Base-by-base conservation (phyloP, 108 stramenopile genomes). In the Fragilariopsis cylindrus region DNA sequence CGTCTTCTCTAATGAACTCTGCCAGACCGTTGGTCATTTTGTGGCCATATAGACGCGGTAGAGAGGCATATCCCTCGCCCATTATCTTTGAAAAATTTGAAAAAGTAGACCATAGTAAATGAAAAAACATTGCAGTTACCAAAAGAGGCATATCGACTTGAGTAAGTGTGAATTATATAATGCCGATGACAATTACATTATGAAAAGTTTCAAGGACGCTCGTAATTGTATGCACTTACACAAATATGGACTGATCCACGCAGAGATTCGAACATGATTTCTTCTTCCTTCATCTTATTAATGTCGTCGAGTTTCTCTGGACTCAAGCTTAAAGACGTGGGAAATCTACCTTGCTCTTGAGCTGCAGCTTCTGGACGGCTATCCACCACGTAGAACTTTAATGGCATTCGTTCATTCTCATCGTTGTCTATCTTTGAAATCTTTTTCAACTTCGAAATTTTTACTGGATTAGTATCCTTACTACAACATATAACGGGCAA, bases 301-400 rank as follows among this genome's bases (percentile, higher is more conserved):
- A 85, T 83, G 71, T 91, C 91, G 60, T 80, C 62, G 30, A 95
- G 52, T 44, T 75, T 81, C 53, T 92, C 85, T 4, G 94, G 91
- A 56, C 81, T 80, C 68, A 95, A 72, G 18, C 68, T 75, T 5
- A 91, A 76, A n/a, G 90, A 81, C 13, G 86, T 91, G 47, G 92
- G 91, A 57, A 95, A 90, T 21, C 89, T 80, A 39, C 94, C 94
- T 65, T 95, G 91, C 55, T 87, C 82, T 53, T 76, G 52, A 1
- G 83, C 84, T n/a, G 80, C 74, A 8, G 72, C 71, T 70, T 85
- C 85, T 7, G 90, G 86, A 55, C 94, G 83, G 64, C 86, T 86
- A 76, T 95, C 94, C 42, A 95, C 85, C 13, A 92, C 48, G 69
- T 85, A 91, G 71, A 82, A 95, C 68, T 89, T 90, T 41, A 95